Evolutionary conservation across 345 rosid genomes (phyloP).

Genomic region (Syzygium aromaticum): DNA sequence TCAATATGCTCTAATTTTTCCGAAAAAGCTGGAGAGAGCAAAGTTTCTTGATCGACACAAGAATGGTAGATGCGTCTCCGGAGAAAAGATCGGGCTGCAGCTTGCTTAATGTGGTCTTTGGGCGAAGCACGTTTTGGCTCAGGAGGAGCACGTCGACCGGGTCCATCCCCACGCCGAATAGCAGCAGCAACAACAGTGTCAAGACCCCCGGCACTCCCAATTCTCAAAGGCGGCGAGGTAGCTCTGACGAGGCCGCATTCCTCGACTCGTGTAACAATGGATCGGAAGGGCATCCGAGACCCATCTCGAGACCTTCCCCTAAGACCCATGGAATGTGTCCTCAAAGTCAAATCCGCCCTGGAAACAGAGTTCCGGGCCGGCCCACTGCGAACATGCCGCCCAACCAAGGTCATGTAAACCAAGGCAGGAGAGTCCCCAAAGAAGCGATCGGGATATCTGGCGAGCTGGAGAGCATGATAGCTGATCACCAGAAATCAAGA

Average conservation of each 20-base stretch:
- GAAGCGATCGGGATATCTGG: slow-evolving; percentile 67
- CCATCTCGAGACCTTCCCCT: neutral
- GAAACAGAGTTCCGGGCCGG: neutral
- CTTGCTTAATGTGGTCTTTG: slow-evolving; percentile 57
- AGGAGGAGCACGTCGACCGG: slow-evolving; percentile 49
- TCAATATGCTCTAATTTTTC: neutral
- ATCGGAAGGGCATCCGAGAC: slow-evolving; percentile 13
- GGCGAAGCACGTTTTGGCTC: slow-evolving; percentile 47
- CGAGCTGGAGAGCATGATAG: slow-evolving; percentile 81
- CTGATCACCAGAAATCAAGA: slow-evolving; percentile 58
- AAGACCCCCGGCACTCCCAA: slow-evolving; percentile 32
- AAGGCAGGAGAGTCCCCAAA: slow-evolving; percentile 43
- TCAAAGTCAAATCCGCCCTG: neutral
- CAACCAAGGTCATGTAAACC: slow-evolving; percentile 17
- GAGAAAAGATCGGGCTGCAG: slow-evolving; percentile 68
- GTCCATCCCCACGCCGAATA: slow-evolving; percentile 20
- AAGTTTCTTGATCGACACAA: neutral
- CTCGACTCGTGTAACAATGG: slow-evolving; percentile 9
- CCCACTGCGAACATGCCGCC: neutral
- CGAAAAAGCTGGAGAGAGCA: neutral
- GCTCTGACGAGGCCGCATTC: slow-evolving; percentile 38
- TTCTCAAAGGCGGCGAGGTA: slow-evolving; percentile 29
- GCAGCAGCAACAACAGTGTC: slow-evolving; percentile 9
- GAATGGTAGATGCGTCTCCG: slow-evolving; percentile 29
- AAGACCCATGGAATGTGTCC: neutral